These are phyloP conservation scores for Rhodotorula glutinis DNA, from an alignment of 1,284 basidiomycete species.

Conservation along the genomic window DNA sequence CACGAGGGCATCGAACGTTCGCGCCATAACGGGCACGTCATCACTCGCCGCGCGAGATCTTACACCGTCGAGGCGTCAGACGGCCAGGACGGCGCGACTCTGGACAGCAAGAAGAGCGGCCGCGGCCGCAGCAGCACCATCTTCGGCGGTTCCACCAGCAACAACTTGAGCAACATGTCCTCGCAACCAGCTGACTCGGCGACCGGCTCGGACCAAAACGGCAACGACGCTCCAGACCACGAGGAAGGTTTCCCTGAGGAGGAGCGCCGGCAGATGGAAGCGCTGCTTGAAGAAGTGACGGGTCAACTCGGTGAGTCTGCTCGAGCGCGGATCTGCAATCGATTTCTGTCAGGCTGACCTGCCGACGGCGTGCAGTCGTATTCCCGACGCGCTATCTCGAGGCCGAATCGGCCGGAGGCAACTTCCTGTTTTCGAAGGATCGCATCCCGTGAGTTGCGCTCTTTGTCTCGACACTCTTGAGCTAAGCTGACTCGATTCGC, in stretches of 20 bases:
- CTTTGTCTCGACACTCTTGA: no score
- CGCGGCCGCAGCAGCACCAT: constrained; percentile 19
- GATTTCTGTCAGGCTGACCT: background rate
- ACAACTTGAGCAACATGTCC: background rate
- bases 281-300: constrained; percentile 65
- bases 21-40: constrained; percentile 15
- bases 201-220: background rate
- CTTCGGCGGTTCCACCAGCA: constrained; percentile 11
- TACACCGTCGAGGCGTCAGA: constrained; percentile 43
- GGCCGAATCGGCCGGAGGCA: constrained; percentile 42
- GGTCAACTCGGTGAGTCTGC: constrained; percentile 74
- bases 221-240: constrained; percentile 26
- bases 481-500: no score
- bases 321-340: background rate
- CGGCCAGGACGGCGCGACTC: constrained; percentile 1
- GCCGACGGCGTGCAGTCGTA: constrained; percentile 26
- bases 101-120: constrained; percentile 19
- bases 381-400: constrained; percentile 43
- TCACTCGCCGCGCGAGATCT: constrained; percentile 30
- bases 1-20: constrained; percentile 13
- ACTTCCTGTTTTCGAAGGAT: constrained; percentile 57
- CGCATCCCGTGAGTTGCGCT: constrained; percentile 27
- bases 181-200: background rate
- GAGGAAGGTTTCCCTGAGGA: constrained; percentile 58
- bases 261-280: constrained; percentile 83